Evolutionary conservation across 148 eudicot species (phyloP).

Genomic region (Tetragonia tetragonoides): DNA sequence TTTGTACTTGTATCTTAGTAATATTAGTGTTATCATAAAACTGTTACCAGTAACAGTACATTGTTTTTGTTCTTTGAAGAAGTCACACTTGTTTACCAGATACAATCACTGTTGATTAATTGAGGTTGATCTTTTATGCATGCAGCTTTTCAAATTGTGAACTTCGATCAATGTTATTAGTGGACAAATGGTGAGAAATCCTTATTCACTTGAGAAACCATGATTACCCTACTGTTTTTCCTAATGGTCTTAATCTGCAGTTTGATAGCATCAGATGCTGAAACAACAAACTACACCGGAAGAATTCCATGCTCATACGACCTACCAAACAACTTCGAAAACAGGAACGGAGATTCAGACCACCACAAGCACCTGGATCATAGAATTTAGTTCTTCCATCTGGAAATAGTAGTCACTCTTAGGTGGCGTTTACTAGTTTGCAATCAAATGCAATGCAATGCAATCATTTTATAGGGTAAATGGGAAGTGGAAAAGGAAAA

Average conservation of each 20-base stretch:
- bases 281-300: conserved; percentile 42
- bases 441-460: no score
- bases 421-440: no score
- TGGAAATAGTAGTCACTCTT: no score
- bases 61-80: no score
- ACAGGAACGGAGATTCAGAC: background rate
- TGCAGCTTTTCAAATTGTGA: conserved; percentile 74
- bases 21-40: no score
- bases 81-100: no score
- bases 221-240: background rate
- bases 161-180: conserved; percentile 64
- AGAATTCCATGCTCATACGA: conserved; percentile 41
- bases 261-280: conserved; percentile 5
- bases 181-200: conserved; percentile 50
- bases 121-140: background rate
- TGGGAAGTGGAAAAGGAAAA: no score
- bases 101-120: conserved; percentile 1
- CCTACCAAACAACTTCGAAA: conserved; percentile 36
- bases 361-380: background rate
- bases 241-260: background rate
- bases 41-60: background rate
- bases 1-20: background rate
- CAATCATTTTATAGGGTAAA: no score
- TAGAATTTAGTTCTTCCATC: background rate
- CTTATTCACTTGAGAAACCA: background rate